These are phyloP conservation scores for Sutorius australiensis DNA, from an alignment of 768 basidiomycete genomes.

Conservation along the genomic window DNA sequence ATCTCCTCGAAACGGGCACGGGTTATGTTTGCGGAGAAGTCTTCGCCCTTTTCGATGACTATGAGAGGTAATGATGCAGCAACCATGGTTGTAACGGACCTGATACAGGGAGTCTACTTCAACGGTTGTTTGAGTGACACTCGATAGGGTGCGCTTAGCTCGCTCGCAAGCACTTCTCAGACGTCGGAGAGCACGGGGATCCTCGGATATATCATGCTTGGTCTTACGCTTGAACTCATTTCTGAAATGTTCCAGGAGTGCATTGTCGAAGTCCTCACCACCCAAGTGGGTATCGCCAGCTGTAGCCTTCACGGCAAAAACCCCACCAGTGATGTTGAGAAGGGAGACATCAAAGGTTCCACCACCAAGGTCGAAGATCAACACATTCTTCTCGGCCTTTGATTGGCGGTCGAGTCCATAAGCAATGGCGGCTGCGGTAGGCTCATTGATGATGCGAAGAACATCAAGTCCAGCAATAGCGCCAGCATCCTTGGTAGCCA, in stretches of 20 bases:
- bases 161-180: constrained; percentile 97
- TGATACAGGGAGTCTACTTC: constrained; percentile 99
- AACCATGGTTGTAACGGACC: constrained; percentile 38
- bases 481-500: constrained; percentile 99
- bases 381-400: constrained; percentile 93
- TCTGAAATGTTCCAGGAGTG: constrained; percentile 98
- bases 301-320: constrained; percentile 99
- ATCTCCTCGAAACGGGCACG: constrained; percentile 99
- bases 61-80: constrained; percentile 4
- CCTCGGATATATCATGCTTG: constrained; percentile 95
- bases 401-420: constrained; percentile 97
- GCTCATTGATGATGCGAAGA: constrained; percentile 99
- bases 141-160: constrained; percentile 98
- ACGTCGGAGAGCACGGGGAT: constrained; percentile 94
- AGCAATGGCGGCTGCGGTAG: constrained; percentile 98
- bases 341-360: constrained; percentile 99
- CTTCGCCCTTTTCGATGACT: constrained; percentile 65
- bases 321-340: constrained; percentile 95
- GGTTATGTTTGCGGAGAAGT: constrained; percentile 98
- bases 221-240: constrained; percentile 98
- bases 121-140: constrained; percentile 97
- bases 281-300: constrained; percentile 99
- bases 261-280: constrained; percentile 99
- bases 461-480: constrained; percentile 97
- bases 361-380: constrained; percentile 99